Conservation (phyloP, 2,329 filamentous ascomycete genomes). For the Blumeria hordei region DNA sequence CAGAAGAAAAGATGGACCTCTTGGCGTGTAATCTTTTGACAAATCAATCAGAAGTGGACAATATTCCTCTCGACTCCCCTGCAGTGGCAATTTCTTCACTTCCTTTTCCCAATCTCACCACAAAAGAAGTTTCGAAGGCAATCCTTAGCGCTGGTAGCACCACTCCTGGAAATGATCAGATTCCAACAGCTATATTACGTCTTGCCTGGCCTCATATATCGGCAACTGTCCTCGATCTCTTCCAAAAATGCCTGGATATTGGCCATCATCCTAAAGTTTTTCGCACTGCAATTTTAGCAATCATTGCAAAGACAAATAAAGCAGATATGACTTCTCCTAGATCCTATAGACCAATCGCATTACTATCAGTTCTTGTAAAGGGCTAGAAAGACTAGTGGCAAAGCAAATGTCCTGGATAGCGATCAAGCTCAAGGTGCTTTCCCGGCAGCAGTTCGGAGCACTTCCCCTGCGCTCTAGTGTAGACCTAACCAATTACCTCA, state of each 20-base stretch:
- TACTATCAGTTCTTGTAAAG: background rate
- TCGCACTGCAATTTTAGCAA: background rate
- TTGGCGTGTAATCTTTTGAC: background rate
- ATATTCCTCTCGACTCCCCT: background rate
- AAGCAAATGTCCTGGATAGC: background rate
- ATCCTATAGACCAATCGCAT: background rate
- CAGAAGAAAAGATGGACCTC: background rate
- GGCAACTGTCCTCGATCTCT: background rate
- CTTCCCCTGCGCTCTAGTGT: background rate
- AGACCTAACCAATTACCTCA: background rate
- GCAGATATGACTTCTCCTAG: background rate
- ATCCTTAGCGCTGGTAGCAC: background rate
- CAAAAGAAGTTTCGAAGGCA: background rate
- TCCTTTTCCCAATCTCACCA: background rate
- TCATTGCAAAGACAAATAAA: background rate
- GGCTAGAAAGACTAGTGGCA: background rate
- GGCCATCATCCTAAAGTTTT: background rate
- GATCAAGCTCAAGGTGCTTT: background rate
- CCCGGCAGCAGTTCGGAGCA: background rate
- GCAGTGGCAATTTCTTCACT: background rate
- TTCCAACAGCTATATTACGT: background rate
- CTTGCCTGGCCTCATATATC: background rate
- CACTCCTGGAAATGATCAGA: background rate
- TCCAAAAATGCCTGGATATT: background rate
- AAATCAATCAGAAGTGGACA: background rate